Evolutionary conservation across 106 monocot species (phyloP), one percentile per base, ranked within the genome.

Genomic region (Apostasia ramifera): DNA sequence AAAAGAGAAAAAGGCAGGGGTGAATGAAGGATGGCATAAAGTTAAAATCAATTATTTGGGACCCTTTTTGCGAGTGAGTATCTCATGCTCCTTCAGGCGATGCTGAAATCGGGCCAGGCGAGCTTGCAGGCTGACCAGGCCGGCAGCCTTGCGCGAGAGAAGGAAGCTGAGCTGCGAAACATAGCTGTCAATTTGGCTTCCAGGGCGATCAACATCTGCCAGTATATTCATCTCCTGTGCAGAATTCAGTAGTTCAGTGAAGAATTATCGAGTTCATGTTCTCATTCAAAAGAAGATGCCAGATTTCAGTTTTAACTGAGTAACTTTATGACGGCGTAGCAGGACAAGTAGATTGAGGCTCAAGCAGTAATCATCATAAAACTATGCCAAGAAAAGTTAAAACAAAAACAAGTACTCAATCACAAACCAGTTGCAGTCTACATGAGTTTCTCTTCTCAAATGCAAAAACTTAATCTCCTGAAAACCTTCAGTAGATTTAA

Each of bases 171-270:
- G 70, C 68, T 83, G 82, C 5, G 78, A 70, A n/a, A 94, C 85
- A 40, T 94, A 94, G 66, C 73, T 83, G 69, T 94, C 94, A 3
- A 94, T 85, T 40, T 77, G 81, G 74, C 88, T 94, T 37, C 94
- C 94, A 13, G 94, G 94, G 11, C 83, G 87, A 41, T 94, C 91
- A 5, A 88, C 91, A 61, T 94, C 91, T 38, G 82, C 82, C 78
- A 94, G 66, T 56, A 94, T 59, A 63, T 88, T 88, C 94, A 94
- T 94, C 70, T 94, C 94, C 94, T 94, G 80, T 39, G 57, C 8
- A 62, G 11, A 14, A 44, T 47, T 46, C 64, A 47, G 11, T 2
- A 26, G 26, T 26, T 26, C 26, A 26, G 26, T 26, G 26, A 26
- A 26, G 26, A 26, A 26, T 0, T 26, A 26, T 26, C 26, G 26